Evolutionary conservation across 495 filamentous ascomycete genomes (phyloP), one percentile per base, ranked within the genome.

Genomic region (Choiromyces venosus): DNA sequence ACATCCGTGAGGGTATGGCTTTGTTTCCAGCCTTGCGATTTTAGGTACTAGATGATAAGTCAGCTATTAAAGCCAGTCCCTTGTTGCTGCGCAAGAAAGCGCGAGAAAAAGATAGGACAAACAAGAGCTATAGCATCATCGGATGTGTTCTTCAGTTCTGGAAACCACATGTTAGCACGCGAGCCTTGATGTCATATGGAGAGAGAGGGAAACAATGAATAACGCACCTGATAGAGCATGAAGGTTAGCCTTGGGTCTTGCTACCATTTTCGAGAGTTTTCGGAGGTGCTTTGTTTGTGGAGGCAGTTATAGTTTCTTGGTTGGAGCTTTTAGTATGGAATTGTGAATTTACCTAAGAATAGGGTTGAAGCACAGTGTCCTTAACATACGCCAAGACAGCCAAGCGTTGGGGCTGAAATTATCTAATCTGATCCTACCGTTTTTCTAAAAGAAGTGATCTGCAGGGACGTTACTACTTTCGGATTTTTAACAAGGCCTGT

Each of bases 81-180:
- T 37, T 66, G 35, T 5, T 6, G 10, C 5, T 37, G 25, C 2
- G 12, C 14, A 16, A 21, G 29, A 39, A 12, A 4, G 64, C 4
- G 25, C 8, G 38, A 21, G 42, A 25, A 52, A 29, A 68, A 42
- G 46, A 69, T 69, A 66, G 10, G 36, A 19, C 71, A 21, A 71
- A 81, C 80, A 39, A 71, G 73, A 73, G 79, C 73, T 71, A 99
- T 88, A 71, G 93, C 92, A 81, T 99, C 95, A 85, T 99, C 95
- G 80, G 90, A 92, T 29, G 93, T 96, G 82, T 96, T 96, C 84
- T 98, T 98, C 71, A 99, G 90, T 82, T 97, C 95, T 97, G 79
- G 64, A 71, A 67, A 44, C 39, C 65, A 16, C 66, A 21, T 69
- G 75, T 80, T 74, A 76, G 78, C 67, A 71, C 73, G 52, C 72